Evolutionary conservation across 768 basidiomycete species (phyloP), one percentile per base, ranked within the genome.

Genomic region (Leccinum obscurum): DNA sequence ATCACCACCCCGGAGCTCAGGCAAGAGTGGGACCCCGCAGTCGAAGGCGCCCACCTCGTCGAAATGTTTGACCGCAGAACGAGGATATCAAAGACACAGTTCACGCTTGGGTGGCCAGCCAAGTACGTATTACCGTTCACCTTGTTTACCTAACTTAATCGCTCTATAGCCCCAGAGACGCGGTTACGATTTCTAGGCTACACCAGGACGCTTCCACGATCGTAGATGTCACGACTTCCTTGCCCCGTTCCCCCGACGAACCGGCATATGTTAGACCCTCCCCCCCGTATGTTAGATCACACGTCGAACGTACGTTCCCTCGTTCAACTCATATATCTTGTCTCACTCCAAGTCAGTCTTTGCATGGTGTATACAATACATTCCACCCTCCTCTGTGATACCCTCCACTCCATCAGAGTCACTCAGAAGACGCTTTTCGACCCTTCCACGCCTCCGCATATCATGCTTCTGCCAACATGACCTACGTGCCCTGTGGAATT

Each of bases 391-490:
- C 20, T 58, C 72, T 76, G 4, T 77, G 70, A 56, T 67, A 41
- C 71, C 62, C 56, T 63, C 49, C 55, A 62, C 68, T 70, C 63
- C 77, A 67, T 69, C 80, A 69, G 68, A 83, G 73, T 63, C 69
- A 51, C 68, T 76, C 65, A 69, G 65, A 56, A 68, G 34, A 55
- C 67, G 66, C 17, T 62, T 76, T 51, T 68, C 75, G 17, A 61
- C 32, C 37, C 50, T 68, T 56, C 79, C 76, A 48, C 78, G 82
- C 61, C 70, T 93, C 28, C 87, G 92, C 39, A 84, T 95, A 62
- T 94, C 92, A 2, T 95, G 92, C 70, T 95, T 96, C 70, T 96
- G 93, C 92, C 92, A 95, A 70, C 95, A 96, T 72, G 92, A 97
- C 76, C 83, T 96, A 30, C 90, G 91, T 63, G 84, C 92, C 0